Base-by-base conservation (phyloP, 345 rosid genomes). In the Populus davidiana region DNA sequence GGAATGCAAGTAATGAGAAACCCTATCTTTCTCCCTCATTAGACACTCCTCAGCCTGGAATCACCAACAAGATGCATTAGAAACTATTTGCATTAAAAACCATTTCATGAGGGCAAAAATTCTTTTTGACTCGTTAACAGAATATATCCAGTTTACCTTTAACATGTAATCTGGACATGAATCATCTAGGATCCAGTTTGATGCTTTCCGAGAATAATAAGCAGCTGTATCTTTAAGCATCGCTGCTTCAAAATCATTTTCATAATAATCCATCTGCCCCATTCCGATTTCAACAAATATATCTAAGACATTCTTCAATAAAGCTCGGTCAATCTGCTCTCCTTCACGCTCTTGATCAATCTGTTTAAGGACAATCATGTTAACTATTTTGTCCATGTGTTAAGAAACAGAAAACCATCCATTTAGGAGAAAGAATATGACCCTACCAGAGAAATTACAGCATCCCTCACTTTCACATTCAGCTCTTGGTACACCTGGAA, bases 261-360 rank as follows among this genome's bases (percentile, higher is more conserved):
- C 77, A 81, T 85, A 88, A 69, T 61, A 43, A 16, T 67, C 73
- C 81, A 77, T 76, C 38, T 78, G 78, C 39, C 68, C 78, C 81
- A 74, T 81, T 31, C 81, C 90, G 69, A 77, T 74, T 62, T 82
- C 82, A 67, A 83, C 81, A 75, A 80, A 83, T 56, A 80, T 81
- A 81, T 82, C 83, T 52, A 86, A 66, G 43, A 82, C 87, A 75
- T 85, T 85, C 84, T 85, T 86, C 82, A 86, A 39, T 39, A 86
- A 79, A 38, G 89, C 77, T 49, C 80, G 72, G 66, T 88, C 87
- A 70, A 86, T 84, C 80, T 83, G 83, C 67, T 83, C 86, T 6
- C 89, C 87, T 62, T 86, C 86, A 23, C 89, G 86, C 75, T 88
- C 89, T 66, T 80, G 72, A 65, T 83, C 82, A 74, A 88, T 86